Conservation (phyloP, 768 basidiomycete genomes). For the Termitomyces sp. region DNA sequence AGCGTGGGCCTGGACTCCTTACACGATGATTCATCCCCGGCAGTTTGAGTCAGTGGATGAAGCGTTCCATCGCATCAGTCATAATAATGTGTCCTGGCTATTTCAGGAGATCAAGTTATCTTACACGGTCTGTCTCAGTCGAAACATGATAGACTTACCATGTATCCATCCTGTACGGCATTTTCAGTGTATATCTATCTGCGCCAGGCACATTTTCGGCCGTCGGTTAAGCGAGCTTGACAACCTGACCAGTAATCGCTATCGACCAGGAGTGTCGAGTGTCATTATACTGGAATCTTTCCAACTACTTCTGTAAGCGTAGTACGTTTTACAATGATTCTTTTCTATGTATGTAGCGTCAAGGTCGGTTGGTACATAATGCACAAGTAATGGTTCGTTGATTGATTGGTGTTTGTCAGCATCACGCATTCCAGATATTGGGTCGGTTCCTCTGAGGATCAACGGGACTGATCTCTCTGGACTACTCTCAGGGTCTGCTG, state of each 20-base stretch:
- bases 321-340: neutral
- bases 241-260: neutral
- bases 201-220: neutral
- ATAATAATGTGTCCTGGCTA: neutral
- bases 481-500: slow-evolving; percentile 9
- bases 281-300: neutral
- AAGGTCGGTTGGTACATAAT: neutral
- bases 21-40: neutral
- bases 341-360: neutral
- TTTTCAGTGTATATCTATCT: neutral
- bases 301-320: neutral
- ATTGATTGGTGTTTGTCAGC: slow-evolving; percentile 18
- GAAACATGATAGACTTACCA: neutral
- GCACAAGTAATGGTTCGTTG: neutral
- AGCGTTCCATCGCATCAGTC: neutral
- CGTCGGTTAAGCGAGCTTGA: neutral
- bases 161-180: neutral
- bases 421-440: slow-evolving; percentile 17
- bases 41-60: neutral
- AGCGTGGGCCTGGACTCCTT: too few relatives aligned
- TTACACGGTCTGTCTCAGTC: too few relatives aligned
- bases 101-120: neutral
- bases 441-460: slow-evolving; percentile 10
- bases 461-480: slow-evolving; percentile 20
- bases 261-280: neutral